Base-by-base conservation (phyloP, 768 basidiomycete species). In the Agaricus sinodeliciosus region DNA sequence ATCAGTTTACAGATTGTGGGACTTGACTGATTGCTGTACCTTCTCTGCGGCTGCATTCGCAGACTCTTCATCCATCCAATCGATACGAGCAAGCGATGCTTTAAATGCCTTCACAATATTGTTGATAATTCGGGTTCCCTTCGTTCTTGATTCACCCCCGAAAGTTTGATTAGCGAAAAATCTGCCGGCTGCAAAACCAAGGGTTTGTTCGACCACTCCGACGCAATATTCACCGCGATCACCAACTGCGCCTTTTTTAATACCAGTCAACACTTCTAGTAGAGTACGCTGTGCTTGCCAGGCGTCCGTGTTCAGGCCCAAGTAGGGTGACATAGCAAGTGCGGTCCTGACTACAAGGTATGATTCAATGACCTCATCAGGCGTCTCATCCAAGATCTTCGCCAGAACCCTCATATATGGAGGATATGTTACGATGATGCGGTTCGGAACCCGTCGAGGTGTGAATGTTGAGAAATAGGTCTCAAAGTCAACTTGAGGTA, bases 61-160 rank as follows among this genome's bases (percentile, higher is more conserved):
- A 2, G 91, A 91, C 58, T 81, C 69, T 43, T 83, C 68, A 63
- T 98, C 96, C 87, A 99, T 92, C 96, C 96, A 99, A 16, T 84
- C 77, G 47, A 96, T 77, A 48, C 79, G 64, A 3, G 75, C 67
- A 16, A 99, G 72, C 3, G 90, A 90, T 15, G 68, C 68, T 63
- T 93, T 85, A 75, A 98, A 98, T 0, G 93, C 76, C 19, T 80
- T 67, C 49, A 97, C 80, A 58, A 96, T 87, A 48, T 39, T 36
- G 43, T 75, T 79, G 62, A 99, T 97, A 56, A 97, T 79, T 55
- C 81, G 81, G 42, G 87, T 89, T 11, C 85, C 91, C 63, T 88
- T 89, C 59, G 77, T 77, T 65, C 80, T 88, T 19, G 90, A 90
- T 47, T 89, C 76, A 16, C 86, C 83, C 9, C 77, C 79, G 62